A percentile compares a stretch with the other conserved stretches of the same genome.
Conservation (phyloP, 805 yeast species). For the Pichia occidentalis region DNA sequence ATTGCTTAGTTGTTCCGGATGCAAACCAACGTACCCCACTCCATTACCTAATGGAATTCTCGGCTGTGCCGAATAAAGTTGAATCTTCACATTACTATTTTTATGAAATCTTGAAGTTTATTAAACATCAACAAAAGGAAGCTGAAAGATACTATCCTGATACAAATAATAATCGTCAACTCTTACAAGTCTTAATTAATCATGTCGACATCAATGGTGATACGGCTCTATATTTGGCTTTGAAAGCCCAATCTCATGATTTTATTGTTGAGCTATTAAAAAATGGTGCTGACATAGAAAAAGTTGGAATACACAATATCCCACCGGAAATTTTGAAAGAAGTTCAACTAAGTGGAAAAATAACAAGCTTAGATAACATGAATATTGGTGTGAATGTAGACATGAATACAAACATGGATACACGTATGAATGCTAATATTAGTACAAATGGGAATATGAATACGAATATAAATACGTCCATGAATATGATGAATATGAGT, state of each 20-base stretch:
- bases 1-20: constrained; percentile 67
- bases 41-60: constrained; percentile 57
- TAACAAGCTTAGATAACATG: not conserved
- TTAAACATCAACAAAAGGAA: constrained; percentile 25
- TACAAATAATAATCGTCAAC: constrained; percentile 29
- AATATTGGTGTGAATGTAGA: not conserved
- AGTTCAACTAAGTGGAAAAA: constrained; percentile 7
- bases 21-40: constrained; percentile 64
- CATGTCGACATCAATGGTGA: constrained; percentile 80
- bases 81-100: constrained; percentile 51
- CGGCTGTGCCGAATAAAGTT: constrained; percentile 39
- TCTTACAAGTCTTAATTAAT: constrained; percentile 55
- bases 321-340: constrained; percentile 20
- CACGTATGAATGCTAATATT: not conserved
- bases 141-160: constrained; percentile 22
- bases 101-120: constrained; percentile 26
- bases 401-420: not conserved
- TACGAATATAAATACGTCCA: no score
- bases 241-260: constrained; percentile 43
- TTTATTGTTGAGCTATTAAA: constrained; percentile 38
- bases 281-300: constrained; percentile 38
- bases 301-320: constrained; percentile 20
- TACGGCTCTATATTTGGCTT: constrained; percentile 78
- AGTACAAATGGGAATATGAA: not conserved
- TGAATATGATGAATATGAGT: no score